A percentile compares a stretch with the other conserved stretches of the same genome.
Conservation (phyloP, 129 eudicot species). For the Lonicera japonica region DNA sequence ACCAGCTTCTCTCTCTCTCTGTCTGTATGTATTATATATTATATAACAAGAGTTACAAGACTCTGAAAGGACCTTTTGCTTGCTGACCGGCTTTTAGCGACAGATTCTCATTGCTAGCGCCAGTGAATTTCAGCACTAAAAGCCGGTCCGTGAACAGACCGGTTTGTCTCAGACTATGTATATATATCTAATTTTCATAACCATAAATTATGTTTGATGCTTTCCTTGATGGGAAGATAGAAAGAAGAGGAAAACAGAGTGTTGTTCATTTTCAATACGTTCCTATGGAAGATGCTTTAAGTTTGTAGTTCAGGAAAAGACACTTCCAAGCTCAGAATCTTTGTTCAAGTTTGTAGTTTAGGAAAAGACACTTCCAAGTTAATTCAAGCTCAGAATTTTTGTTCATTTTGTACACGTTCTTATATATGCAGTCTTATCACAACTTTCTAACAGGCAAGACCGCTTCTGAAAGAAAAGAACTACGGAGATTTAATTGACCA, state of each 20-base stretch:
- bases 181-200: too few species aligned
- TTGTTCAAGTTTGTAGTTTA: too few species aligned
- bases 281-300: neutral
- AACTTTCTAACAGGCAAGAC: slow-evolving; percentile 54
- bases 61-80: too few species aligned
- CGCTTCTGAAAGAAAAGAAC: slow-evolving; percentile 50
- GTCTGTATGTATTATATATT: neutral
- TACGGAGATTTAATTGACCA: slow-evolving; percentile 50
- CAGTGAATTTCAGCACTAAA: too few species aligned
- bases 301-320: too few species aligned
- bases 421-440: neutral
- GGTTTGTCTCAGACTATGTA: too few species aligned
- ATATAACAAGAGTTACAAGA: too few species aligned
- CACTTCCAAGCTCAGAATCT: neutral
- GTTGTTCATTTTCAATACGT: neutral
- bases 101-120: too few species aligned
- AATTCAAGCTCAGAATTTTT: neutral
- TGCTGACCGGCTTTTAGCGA: too few species aligned
- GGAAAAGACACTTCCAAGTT: neutral
- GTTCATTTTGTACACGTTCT: neutral
- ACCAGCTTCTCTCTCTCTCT: neutral
- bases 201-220: too few species aligned
- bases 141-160: too few species aligned
- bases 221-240: neutral
- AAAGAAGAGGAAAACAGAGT: neutral